Base-by-base conservation (phyloP, 352 stramenopile genomes). In the Aphanomyces invadans region DNA sequence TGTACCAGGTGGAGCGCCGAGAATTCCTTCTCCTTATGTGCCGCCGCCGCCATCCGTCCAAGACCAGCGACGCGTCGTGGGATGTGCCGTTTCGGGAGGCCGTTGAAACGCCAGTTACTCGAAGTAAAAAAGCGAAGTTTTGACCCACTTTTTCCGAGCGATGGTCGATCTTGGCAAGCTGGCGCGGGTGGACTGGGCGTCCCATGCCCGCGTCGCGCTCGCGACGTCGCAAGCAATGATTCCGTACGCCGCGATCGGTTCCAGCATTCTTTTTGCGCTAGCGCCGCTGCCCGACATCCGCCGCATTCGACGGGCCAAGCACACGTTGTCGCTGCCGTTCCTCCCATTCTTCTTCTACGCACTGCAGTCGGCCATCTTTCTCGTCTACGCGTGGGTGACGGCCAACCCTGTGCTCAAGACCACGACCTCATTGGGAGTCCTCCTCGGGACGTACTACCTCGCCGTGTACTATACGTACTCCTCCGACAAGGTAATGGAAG, bases 341-440 rank as follows among this genome's bases (percentile, higher is more conserved):
- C 80, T 78, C 33, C 84, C 82, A 4, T 90, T 90, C 68, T 92
- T 89, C 70, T 90, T 90, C 72, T 92, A 87, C 73, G 86, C 90
- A 33, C 73, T 92, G 61, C 77, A 88, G 71, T 89, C 75, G n/a
- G 57, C 88, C n/a, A 89, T 90, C 62, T 89, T 89, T 71, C 83
- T 81, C 51, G 71, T 92, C 53, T 90, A 92, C 62, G 80, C 69
- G 12, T 86, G 76, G 51, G 83, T 76, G 51, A 90, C 78, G 23
- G 60, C 70, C 25, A 90, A 92, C 44, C 25, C 65, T 26, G 57
- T 92, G 31, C 83, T 92, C 71, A 74, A 73, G 33, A 68, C 70
- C 48, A 90, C 80, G 12, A 80, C 82, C 29, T 54, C 80, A 12
- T 73, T 92, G 0, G 81, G 84, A 49, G 62, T 72, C 0, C 32